Conservation (phyloP, 139 green algal species). For the Gonium pectorale region DNA sequence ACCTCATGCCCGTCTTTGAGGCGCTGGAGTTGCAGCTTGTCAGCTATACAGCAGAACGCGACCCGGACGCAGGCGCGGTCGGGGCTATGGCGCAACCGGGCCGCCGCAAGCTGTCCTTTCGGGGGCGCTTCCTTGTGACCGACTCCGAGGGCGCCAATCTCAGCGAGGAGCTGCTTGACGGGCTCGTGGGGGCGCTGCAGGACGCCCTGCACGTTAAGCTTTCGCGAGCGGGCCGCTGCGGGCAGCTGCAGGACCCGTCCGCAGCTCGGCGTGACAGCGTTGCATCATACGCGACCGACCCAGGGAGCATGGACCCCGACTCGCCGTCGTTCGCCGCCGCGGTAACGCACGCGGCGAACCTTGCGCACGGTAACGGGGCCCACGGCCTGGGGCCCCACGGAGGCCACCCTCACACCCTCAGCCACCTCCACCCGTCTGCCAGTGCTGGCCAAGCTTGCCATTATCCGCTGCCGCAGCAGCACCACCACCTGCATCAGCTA, state of each 20-base stretch:
- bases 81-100: background rate
- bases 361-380: no score
- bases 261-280: conserved; percentile 33
- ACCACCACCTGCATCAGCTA: background rate
- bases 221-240: background rate
- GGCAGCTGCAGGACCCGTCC: background rate
- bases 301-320: conserved; percentile 8
- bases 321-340: conserved; percentile 1
- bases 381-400: background rate
- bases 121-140: conserved; percentile 23
- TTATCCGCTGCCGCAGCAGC: background rate
- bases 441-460: background rate
- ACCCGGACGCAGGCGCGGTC: background rate
- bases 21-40: conserved; percentile 12
- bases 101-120: conserved; percentile 10
- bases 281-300: conserved; percentile 27
- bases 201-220: conserved; percentile 24
- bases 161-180: background rate
- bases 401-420: background rate
- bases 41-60: conserved; percentile 14
- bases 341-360: no score
- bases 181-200: conserved; percentile 1
- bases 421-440: background rate
- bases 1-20: conserved; percentile 34
- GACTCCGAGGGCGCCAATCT: conserved; percentile 9